These are phyloP conservation scores for Heracleum sosnowskyi DNA, from an alignment of 129 eudicot species.

Conservation along the genomic window DNA sequence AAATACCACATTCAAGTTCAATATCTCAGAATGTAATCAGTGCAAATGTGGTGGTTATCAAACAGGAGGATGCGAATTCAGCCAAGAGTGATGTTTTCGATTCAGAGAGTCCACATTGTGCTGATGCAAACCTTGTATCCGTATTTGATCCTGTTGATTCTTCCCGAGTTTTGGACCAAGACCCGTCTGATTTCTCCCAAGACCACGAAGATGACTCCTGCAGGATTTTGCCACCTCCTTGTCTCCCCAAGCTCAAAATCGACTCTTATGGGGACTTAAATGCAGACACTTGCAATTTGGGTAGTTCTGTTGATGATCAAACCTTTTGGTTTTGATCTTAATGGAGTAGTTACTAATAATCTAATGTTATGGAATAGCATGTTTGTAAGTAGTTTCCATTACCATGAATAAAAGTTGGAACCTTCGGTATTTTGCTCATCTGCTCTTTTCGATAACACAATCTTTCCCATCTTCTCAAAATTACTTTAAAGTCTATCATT, in stretches of 20 bases:
- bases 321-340: conserved; percentile 72
- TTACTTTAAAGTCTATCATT: neutral
- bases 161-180: conserved; percentile 32
- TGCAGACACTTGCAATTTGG: conserved; percentile 37
- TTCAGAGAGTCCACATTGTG: conserved; percentile 52
- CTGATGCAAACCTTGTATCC: conserved; percentile 36
- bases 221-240: conserved; percentile 29
- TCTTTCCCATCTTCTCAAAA: neutral
- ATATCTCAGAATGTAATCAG: conserved; percentile 12
- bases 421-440: neutral
- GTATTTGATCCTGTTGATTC: conserved; percentile 53
- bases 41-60: conserved; percentile 27
- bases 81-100: conserved; percentile 67
- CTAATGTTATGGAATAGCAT: neutral
- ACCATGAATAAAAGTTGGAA: conserved; percentile 3
- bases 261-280: conserved; percentile 44
- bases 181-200: conserved; percentile 48
- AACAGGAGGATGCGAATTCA: conserved; percentile 62
- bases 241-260: conserved; percentile 53
- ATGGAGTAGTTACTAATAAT: conserved; percentile 8
- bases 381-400: conserved; percentile 13
- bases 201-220: conserved; percentile 55
- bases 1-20: conserved; percentile 16
- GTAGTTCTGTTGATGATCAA: conserved; percentile 51
- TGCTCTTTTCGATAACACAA: neutral